Conservation (phyloP, 2,329 filamentous ascomycete genomes). For the Uncinocarpus reesii region DNA sequence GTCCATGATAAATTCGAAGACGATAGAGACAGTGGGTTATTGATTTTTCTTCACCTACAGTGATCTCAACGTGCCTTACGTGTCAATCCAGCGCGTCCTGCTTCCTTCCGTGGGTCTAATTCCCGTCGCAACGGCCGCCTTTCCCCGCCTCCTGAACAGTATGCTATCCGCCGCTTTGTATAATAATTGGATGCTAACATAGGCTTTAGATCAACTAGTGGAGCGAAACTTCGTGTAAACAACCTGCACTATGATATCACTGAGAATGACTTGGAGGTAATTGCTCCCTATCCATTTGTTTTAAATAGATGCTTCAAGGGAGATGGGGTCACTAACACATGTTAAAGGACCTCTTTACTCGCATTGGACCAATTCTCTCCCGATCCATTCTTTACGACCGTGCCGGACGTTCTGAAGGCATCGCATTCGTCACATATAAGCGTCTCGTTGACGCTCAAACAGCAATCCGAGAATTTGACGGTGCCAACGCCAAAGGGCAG, state of each 20-base stretch:
- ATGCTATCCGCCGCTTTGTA: slow-evolving; percentile 17
- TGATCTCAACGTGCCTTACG: slow-evolving; percentile 11
- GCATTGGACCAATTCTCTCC: slow-evolving; percentile 61
- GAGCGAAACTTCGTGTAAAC: slow-evolving; percentile 69
- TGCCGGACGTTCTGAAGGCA: slow-evolving; percentile 75
- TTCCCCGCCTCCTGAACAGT: slow-evolving; percentile 24
- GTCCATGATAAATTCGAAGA: slow-evolving; percentile 85
- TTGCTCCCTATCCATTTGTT: background rate
- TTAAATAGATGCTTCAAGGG: background rate
- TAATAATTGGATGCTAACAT: background rate
- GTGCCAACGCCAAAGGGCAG: slow-evolving; percentile 81
- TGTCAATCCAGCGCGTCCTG: slow-evolving; percentile 10
- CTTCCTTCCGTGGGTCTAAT: slow-evolving; percentile 9
- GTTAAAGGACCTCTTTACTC: slow-evolving; percentile 62
- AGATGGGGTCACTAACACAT: background rate
- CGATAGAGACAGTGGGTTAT: slow-evolving; percentile 45
- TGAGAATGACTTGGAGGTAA: slow-evolving; percentile 69
- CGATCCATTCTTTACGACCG: slow-evolving; percentile 73
- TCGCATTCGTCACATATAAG: slow-evolving; percentile 74
- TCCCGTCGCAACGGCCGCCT: slow-evolving; percentile 7
- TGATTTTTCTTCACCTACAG: slow-evolving; percentile 18
- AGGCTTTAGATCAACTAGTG: slow-evolving; percentile 28
- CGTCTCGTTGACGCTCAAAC: slow-evolving; percentile 57
- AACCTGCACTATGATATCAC: slow-evolving; percentile 90
- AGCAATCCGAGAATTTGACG: slow-evolving; percentile 72